Percentiles rank a stretch among this genome's conserved stretches.
Conservation (phyloP, 345 rosid genomes). For the Lepidium africanum region DNA sequence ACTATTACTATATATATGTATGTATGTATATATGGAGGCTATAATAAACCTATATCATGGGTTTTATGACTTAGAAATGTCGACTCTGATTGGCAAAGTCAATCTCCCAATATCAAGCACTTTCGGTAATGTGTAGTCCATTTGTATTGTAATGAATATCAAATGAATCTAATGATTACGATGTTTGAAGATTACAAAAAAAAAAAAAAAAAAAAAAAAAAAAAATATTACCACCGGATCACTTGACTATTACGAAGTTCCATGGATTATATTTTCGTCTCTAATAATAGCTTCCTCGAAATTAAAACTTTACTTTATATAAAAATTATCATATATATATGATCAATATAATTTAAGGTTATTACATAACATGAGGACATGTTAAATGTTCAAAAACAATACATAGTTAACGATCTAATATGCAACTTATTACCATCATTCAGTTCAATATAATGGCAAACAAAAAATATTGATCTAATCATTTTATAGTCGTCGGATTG, state of each 20-base stretch:
- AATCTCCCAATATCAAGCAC: conserved; percentile 15
- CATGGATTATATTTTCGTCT: not conserved
- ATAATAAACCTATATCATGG: conserved; percentile 6
- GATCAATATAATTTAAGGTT: not conserved
- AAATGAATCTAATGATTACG: conserved; percentile 11
- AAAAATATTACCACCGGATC: not conserved
- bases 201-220: not conserved
- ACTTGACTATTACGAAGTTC: not conserved
- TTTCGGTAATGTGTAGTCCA: not conserved
- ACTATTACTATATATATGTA: not conserved
- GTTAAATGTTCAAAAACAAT: no score
- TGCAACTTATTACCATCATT: not conserved
- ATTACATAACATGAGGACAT: no score
- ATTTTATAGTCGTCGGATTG: not conserved
- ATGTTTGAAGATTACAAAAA: not conserved
- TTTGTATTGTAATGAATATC: not conserved
- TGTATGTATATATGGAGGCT: not conserved
- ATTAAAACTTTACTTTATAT: not conserved
- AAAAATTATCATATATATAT: not conserved
- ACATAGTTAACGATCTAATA: no score
- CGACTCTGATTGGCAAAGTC: conserved; percentile 18
- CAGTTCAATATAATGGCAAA: not conserved
- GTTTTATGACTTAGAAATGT: conserved; percentile 11
- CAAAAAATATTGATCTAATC: not conserved
- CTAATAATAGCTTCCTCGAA: not conserved